Evolutionary conservation across 495 filamentous ascomycete species (phyloP).

Genomic region (Talaromyces thailandensis): DNA sequence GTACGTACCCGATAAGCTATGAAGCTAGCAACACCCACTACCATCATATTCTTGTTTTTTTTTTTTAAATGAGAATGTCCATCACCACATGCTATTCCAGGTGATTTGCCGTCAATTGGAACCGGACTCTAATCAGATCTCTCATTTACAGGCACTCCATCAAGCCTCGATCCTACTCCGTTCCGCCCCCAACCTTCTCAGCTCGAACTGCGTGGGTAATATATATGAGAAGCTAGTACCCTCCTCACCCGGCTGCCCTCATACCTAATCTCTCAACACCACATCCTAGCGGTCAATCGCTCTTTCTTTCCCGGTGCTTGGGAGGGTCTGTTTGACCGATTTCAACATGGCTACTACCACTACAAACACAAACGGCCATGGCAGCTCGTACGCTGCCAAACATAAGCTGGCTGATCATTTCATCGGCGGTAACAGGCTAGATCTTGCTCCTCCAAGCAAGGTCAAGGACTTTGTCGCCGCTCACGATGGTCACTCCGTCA

Average conservation of each 20-base stretch:
- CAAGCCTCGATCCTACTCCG: not conserved
- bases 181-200: slow-evolving; percentile 1
- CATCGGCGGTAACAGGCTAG: slow-evolving; percentile 85
- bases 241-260: not conserved
- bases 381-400: slow-evolving; percentile 60
- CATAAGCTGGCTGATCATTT: slow-evolving; percentile 83
- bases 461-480: slow-evolving; percentile 92
- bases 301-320: not conserved
- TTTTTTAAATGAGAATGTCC: not conserved
- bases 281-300: slow-evolving; percentile 1
- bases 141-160: not conserved
- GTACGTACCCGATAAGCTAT: slow-evolving; percentile 1
- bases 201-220: not conserved
- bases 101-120: not conserved
- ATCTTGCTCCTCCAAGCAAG: slow-evolving; percentile 62
- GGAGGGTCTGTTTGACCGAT: slow-evolving; percentile 5
- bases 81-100: not conserved
- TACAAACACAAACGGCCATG: slow-evolving; percentile 28
- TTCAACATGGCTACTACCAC: slow-evolving; percentile 28
- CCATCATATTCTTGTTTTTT: not conserved
- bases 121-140: not conserved
- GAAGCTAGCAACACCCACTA: not conserved
- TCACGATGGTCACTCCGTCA: slow-evolving; percentile 92
- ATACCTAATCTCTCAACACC: not conserved
- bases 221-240: slow-evolving; percentile 2